A percentile compares a stretch with the other conserved stretches of the same genome.
phyloP scores from a whole-genome alignment of 1,284 basidiomycete species.

The Coniferiporia weirii region DNA sequence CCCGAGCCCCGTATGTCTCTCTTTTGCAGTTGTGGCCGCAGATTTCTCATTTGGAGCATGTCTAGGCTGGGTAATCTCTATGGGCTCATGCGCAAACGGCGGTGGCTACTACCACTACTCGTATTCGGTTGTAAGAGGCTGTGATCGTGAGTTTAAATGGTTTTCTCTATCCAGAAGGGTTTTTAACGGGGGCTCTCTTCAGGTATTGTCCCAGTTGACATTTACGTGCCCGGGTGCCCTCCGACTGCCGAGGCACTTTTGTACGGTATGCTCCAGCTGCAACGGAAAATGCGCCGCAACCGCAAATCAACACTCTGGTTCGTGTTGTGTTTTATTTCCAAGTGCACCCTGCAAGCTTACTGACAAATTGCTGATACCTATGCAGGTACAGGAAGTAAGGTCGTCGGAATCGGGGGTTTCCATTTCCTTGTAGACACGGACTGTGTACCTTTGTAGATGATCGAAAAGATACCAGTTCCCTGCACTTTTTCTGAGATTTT shows the following conservation, averaged over 20 bases:
- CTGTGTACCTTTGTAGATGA: background rate
- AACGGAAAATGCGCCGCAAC: constrained; percentile 93
- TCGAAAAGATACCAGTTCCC: background rate
- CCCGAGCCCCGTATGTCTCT: constrained; percentile 73
- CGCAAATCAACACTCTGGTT: constrained; percentile 91
- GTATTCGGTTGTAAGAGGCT: constrained; percentile 98
- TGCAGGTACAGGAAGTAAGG: constrained; percentile 10
- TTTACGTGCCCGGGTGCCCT: constrained; percentile 94
- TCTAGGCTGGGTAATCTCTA: constrained; percentile 94
- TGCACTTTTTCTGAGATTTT: background rate
- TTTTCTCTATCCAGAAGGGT: constrained; percentile 8
- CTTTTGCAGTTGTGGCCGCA: constrained; percentile 22
- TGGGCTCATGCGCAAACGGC: constrained; percentile 99
- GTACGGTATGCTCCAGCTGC: constrained; percentile 93
- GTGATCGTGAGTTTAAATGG: constrained; percentile 69
- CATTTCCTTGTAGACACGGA: background rate
- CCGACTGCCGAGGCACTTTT: constrained; percentile 91
- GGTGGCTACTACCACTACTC: constrained; percentile 99
- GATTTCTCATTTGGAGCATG: constrained; percentile 20
- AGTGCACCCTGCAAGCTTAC: background rate
- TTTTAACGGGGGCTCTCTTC: constrained; percentile 8
- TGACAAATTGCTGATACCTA: background rate
- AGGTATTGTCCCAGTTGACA: constrained; percentile 97
- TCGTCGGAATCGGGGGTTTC: background rate
- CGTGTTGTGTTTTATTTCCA: constrained; percentile 25